These are phyloP conservation scores for Puccinia brachypodii DNA, from an alignment of 1,284 basidiomycete species.

Conservation along the genomic window DNA sequence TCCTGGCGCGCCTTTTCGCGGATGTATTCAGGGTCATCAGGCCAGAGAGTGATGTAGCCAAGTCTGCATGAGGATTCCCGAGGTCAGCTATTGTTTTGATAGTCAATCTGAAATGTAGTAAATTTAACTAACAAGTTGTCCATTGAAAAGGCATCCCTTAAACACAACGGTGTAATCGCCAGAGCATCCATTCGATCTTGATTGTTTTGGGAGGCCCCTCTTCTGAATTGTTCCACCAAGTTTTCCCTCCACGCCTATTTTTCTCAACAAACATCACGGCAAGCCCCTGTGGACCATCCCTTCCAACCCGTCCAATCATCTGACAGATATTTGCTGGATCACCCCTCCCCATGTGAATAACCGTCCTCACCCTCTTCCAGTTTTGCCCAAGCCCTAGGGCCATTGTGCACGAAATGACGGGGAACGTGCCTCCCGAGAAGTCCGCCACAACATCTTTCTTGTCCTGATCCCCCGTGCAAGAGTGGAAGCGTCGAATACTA, in stretches of 20 bases:
- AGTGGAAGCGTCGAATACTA: neutral
- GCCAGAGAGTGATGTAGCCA: neutral
- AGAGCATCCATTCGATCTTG: conserved; percentile 21
- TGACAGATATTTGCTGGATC: neutral
- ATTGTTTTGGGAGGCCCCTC: neutral
- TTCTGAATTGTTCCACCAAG: neutral
- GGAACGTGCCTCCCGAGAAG: neutral
- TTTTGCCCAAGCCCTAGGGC: neutral
- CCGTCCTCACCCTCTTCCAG: neutral
- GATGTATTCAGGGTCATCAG: neutral
- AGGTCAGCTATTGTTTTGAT: neutral
- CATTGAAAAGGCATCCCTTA: neutral
- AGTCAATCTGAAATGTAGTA: neutral
- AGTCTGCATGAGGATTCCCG: neutral
- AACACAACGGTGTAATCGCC: neutral
- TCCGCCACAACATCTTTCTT: neutral
- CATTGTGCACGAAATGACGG: neutral
- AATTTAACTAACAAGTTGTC: neutral
- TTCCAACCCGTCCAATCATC: neutral
- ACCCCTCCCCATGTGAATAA: neutral
- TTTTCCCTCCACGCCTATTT: neutral
- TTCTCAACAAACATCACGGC: conserved; percentile 2
- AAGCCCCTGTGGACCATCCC: neutral
- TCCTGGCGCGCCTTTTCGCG: neutral
- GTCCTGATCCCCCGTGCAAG: neutral